Conservation (phyloP, 108 stramenopile genomes). For the Pelagomonas calceolata region DNA sequence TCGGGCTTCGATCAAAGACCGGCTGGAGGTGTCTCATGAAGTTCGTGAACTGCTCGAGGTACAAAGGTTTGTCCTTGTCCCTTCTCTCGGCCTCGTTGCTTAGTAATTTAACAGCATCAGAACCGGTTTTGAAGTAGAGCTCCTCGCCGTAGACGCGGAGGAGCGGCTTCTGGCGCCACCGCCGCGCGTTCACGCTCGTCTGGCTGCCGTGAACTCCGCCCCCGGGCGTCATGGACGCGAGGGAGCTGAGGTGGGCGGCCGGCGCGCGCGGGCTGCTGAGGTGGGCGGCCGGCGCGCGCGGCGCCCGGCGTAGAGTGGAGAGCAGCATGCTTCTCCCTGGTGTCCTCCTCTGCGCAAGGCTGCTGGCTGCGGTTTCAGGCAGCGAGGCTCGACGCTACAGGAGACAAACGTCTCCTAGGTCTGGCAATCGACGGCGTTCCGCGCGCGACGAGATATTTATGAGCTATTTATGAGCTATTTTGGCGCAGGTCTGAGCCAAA, state of each 20-base stretch:
- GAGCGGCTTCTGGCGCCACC: background rate
- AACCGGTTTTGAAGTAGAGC: constrained; percentile 64
- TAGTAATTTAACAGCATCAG: constrained; percentile 76
- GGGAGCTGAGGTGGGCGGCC: background rate
- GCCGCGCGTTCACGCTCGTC: background rate
- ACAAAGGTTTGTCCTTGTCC: constrained; percentile 69
- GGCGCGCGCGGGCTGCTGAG: no score
- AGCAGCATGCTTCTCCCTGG: no score
- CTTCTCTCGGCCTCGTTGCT: constrained; percentile 72
- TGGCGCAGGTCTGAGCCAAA: no score
- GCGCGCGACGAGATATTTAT: no score
- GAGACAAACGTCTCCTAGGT: no score
- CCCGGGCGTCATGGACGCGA: background rate
- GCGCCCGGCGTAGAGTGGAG: no score
- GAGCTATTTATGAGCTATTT: no score
- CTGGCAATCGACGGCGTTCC: no score
- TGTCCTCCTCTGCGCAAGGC: no score
- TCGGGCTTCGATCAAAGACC: constrained; percentile 84
- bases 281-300: no score
- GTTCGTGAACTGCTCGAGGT: constrained; percentile 59
- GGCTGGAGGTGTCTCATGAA: constrained; percentile 69
- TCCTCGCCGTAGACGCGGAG: background rate
- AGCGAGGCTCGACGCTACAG: no score
- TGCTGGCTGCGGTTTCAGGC: no score
- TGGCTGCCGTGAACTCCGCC: background rate